Percentiles rank a stretch among this genome's conserved stretches.
phyloP scores from a whole-genome alignment of 192 early-diverging fungal genomes.

The Ramicandelaber brevisporus region DNA sequence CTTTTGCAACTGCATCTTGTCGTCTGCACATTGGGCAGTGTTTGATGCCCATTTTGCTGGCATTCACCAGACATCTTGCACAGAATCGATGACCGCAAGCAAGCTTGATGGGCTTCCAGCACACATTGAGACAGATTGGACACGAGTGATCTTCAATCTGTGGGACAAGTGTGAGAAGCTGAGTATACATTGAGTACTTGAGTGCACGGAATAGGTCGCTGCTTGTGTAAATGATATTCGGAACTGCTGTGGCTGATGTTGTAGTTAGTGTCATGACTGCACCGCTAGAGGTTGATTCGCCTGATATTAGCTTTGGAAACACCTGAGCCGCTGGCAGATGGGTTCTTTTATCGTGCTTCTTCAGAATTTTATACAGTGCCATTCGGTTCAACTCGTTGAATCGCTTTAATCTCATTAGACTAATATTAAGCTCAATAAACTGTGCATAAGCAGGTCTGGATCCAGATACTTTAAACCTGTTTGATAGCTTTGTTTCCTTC shows the following conservation, averaged over 20 bases:
- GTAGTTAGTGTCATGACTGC: too few relatives aligned
- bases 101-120: conserved; percentile 55
- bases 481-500: conserved; percentile 1
- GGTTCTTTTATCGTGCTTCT: conserved; percentile 75
- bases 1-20: conserved; percentile 26
- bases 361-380: conserved; percentile 61
- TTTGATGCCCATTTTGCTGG: conserved; percentile 25
- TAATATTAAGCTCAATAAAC: conserved; percentile 39
- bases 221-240: too few relatives aligned
- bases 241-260: too few relatives aligned
- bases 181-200: conserved; percentile 27
- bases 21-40: conserved; percentile 54
- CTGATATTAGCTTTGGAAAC: conserved; percentile 13
- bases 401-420: conserved; percentile 34
- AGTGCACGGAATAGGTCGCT: conserved; percentile 29
- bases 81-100: conserved; percentile 54
- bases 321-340: conserved; percentile 23
- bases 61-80: conserved; percentile 52
- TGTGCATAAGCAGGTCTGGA: conserved; percentile 14
- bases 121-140: conserved; percentile 48
- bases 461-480: too few relatives aligned
- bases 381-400: conserved; percentile 51
- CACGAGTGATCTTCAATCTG: conserved; percentile 58
- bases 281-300: conserved; percentile 8
- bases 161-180: conserved; percentile 43